Evolutionary conservation across 164 flowering plant species (phyloP), one percentile per base, ranked within the genome.

Genomic region (Chloranthus sessilifolius): DNA sequence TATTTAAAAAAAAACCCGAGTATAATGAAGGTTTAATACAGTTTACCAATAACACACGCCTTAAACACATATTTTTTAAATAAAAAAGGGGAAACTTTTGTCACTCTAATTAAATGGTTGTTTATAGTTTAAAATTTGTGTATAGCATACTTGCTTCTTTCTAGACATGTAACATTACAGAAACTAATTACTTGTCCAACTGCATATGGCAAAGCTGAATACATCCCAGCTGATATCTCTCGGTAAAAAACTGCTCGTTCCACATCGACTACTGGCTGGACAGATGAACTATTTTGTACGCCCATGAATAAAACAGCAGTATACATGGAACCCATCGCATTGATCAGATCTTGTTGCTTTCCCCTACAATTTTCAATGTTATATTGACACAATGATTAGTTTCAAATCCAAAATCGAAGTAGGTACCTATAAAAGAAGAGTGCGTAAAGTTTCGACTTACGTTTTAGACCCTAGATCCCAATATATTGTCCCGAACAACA

Each of bases 141-240:
- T n/a, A n/a, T n/a, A n/a, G n/a, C n/a, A n/a, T n/a, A n/a, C n/a
- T n/a, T n/a, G n/a, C n/a, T n/a, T n/a, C n/a, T n/a, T n/a, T n/a
- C n/a, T n/a, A n/a, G n/a, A n/a, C n/a, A n/a, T n/a, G n/a, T n/a
- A n/a, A n/a, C n/a, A n/a, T n/a, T n/a, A n/a, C n/a, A n/a, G n/a
- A n/a, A n/a, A n/a, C n/a, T n/a, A n/a, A 12, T 56, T 69, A 71
- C 79, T 65, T 78, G 80, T 28, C 65, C 74, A 15, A 71, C 66
- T 27, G 83, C 83, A 67, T 73, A 75, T 12, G 83, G 72, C 26
- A 78, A 58, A 25, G 73, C 74, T 7, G 83, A 78, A 50, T 70
- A 78, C 78, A 75, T 72, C 57, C 76, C 80, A 12, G 80, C 80
- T 30, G 78, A 80, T 52, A 59, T 64, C 49, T 78, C 78, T 61